phyloP scores from a whole-genome alignment of 2,329 filamentous ascomycete species.

The Tolypocladium ophioglossoides region DNA sequence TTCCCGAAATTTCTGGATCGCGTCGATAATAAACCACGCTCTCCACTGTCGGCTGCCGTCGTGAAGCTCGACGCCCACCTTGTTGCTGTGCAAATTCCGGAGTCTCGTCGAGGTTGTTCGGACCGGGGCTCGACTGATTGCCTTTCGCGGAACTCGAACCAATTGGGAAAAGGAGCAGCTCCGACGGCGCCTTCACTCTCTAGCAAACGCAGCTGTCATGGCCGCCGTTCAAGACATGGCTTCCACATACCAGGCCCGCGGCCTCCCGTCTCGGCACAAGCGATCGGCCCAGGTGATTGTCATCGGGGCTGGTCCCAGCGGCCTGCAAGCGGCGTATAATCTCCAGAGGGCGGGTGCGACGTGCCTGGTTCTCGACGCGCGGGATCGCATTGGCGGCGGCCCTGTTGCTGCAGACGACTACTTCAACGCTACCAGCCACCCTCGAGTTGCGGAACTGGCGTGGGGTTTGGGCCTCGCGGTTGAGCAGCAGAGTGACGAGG shows the following conservation, averaged over 20 bases:
- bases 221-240: neutral
- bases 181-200: neutral
- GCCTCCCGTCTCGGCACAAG: neutral
- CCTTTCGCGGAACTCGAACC: neutral
- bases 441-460: neutral
- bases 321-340: constrained; percentile 12
- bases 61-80: neutral
- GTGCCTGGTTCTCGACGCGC: constrained; percentile 12
- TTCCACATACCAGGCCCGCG: neutral
- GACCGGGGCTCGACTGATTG: neutral
- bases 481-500: neutral
- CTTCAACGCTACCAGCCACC: neutral
- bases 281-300: constrained; percentile 13
- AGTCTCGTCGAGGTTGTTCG: neutral
- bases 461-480: neutral
- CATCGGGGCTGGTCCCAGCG: constrained; percentile 13
- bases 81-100: neutral
- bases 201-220: neutral
- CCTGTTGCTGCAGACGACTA: neutral
- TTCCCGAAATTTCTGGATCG: neutral
- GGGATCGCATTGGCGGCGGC: neutral
- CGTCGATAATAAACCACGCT: neutral
- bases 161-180: neutral
- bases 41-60: neutral
- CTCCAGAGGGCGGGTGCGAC: constrained; percentile 12